Evolutionary conservation across 2,329 filamentous ascomycete species (phyloP).

Genomic region (Fusarium sp.): DNA sequence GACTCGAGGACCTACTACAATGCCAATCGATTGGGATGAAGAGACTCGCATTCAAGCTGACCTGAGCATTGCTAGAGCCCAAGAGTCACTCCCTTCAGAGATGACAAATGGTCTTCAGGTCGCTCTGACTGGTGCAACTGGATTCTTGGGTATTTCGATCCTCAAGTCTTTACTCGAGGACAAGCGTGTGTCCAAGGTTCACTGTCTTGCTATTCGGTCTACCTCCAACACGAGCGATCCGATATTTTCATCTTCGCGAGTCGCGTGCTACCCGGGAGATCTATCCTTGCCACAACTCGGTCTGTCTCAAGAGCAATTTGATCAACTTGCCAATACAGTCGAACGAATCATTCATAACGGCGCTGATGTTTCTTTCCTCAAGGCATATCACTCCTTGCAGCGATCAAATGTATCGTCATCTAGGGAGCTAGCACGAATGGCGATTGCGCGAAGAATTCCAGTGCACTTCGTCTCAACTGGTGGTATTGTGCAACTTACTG

Average conservation of each 20-base stretch:
- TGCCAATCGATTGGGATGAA: not conserved
- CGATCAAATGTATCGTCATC: slow-evolving; percentile 44
- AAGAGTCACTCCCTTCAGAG: not conserved
- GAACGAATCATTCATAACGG: slow-evolving; percentile 59
- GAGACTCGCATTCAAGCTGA: not conserved
- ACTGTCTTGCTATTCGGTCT: not conserved
- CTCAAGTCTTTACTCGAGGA: not conserved
- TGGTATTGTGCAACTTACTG: not conserved
- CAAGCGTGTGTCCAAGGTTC: not conserved
- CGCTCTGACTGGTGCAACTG: not conserved
- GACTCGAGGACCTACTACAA: fast-evolving
- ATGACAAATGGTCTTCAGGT: not conserved
- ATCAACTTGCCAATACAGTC: not conserved
- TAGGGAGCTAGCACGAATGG: slow-evolving; percentile 37
- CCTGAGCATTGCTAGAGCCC: fast-evolving
- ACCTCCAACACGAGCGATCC: not conserved
- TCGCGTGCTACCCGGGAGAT: not conserved
- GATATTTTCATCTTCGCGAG: not conserved
- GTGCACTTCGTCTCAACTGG: slow-evolving; percentile 51
- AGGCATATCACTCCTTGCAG: slow-evolving; percentile 43
- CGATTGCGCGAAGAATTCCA: slow-evolving; percentile 38
- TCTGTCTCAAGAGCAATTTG: not conserved
- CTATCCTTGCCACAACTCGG: not conserved
- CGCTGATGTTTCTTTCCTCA: slow-evolving; percentile 46
- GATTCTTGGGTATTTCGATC: not conserved